Evolutionary conservation across 495 filamentous ascomycete genomes (phyloP).

Genomic region (Schizothecium vesticola): DNA sequence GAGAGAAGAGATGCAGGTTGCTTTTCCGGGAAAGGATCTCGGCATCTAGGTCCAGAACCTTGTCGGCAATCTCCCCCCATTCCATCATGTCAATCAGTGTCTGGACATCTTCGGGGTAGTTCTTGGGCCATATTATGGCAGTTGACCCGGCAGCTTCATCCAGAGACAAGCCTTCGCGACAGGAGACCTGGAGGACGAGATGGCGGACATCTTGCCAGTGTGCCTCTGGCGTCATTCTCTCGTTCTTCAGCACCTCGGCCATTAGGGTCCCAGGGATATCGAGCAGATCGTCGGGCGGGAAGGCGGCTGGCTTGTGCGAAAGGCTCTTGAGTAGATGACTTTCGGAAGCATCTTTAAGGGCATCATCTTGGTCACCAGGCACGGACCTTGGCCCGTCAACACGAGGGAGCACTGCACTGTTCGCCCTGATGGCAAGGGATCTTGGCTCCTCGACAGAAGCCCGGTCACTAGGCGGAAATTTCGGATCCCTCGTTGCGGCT

Average conservation of each 20-base stretch:
- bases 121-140: slow-evolving; percentile 78
- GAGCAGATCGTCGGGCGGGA: slow-evolving; percentile 42
- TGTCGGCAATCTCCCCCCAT: slow-evolving; percentile 67
- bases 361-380: slow-evolving; percentile 27
- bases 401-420: slow-evolving; percentile 19
- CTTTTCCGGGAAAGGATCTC: background rate
- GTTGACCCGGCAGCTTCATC: slow-evolving; percentile 66
- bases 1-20: background rate
- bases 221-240: slow-evolving; percentile 62
- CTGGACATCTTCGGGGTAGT: slow-evolving; percentile 71
- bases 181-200: slow-evolving; percentile 51
- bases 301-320: background rate
- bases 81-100: slow-evolving; percentile 66
- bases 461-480: background rate
- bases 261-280: slow-evolving; percentile 50
- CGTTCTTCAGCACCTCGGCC: slow-evolving; percentile 50
- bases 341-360: slow-evolving; percentile 29
- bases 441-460: background rate
- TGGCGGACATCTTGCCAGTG: slow-evolving; percentile 96
- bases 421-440: slow-evolving; percentile 14
- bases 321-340: slow-evolving; percentile 28
- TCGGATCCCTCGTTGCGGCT: background rate
- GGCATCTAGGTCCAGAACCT: slow-evolving; percentile 20
- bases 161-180: background rate
- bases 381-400: slow-evolving; percentile 10